phyloP scores from a whole-genome alignment of 2,329 filamentous ascomycete species.

The Aspergillus phoenicis region DNA sequence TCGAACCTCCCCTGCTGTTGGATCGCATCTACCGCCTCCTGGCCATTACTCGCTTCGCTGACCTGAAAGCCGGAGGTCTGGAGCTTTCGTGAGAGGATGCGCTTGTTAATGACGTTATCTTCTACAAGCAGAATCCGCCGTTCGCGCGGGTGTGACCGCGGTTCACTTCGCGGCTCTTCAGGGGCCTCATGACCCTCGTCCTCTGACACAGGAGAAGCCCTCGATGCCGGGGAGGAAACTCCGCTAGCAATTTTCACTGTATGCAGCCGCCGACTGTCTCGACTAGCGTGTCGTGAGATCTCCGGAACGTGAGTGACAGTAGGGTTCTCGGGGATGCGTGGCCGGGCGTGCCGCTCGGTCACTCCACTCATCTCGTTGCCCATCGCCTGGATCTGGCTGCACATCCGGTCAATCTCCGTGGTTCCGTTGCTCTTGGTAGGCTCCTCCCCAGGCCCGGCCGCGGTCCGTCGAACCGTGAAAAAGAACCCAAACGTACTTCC shows the following conservation, averaged over 20 bases:
- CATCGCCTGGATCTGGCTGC: conserved; percentile 21
- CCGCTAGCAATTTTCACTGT: conserved; percentile 12
- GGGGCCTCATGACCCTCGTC: background rate
- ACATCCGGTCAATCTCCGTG: conserved; percentile 21
- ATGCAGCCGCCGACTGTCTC: conserved; percentile 12
- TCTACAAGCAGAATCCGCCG: conserved; percentile 44
- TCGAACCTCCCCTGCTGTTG: conserved; percentile 46
- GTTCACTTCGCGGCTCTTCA: too few relatives aligned
- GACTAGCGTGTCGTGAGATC: conserved; percentile 2
- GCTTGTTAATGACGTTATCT: conserved; percentile 49
- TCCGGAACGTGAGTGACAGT: conserved; percentile 17
- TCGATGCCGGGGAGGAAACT: background rate
- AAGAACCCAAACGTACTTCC: conserved; percentile 64
- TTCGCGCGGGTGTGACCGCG: background rate
- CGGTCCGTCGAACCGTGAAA: conserved; percentile 48
- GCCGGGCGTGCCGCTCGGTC: conserved; percentile 13
- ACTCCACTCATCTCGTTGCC: conserved; percentile 23
- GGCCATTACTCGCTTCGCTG: conserved; percentile 41
- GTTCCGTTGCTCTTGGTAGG: background rate
- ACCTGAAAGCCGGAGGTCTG: conserved; percentile 39
- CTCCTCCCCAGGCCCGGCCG: background rate
- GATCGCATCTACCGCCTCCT: conserved; percentile 48
- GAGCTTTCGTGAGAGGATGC: conserved; percentile 42
- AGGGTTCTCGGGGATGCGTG: conserved; percentile 20
- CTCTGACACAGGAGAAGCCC: too few relatives aligned